Evolutionary conservation across 2,329 filamentous ascomycete species (phyloP).

Genomic region (Xylariaceae sp.): DNA sequence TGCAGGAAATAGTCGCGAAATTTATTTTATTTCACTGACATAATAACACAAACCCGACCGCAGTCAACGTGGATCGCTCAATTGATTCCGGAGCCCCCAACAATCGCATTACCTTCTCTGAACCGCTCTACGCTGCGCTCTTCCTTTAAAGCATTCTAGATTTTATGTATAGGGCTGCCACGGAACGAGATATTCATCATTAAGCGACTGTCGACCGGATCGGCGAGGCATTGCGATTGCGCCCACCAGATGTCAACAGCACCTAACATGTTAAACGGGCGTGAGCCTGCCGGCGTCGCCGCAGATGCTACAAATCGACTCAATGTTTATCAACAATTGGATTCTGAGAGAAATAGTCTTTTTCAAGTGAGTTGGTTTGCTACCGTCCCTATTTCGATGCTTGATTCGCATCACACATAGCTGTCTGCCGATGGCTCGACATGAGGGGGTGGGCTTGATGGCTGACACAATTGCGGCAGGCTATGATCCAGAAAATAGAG

Average conservation of each 20-base stretch:
- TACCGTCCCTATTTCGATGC: neutral
- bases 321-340: slow-evolving; percentile 37
- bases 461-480: slow-evolving; percentile 29
- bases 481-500: slow-evolving; percentile 37
- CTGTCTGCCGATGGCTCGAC: neutral
- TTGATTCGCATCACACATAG: neutral
- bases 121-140: neutral
- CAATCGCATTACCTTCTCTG: neutral
- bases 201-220: neutral
- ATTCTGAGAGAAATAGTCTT: slow-evolving; percentile 37
- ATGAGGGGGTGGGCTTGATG: neutral
- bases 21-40: neutral
- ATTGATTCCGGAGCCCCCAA: slow-evolving; percentile 14
- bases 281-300: slow-evolving; percentile 24
- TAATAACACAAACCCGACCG: neutral
- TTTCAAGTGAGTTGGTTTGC: slow-evolving; percentile 35
- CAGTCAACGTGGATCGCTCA: slow-evolving; percentile 3
- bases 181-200: neutral
- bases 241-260: slow-evolving; percentile 21
- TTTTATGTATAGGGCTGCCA: neutral
- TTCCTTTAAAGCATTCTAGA: neutral
- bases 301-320: slow-evolving; percentile 31
- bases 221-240: neutral
- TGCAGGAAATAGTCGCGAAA: neutral
- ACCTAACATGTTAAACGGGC: slow-evolving; percentile 32